Conservation (phyloP, 148 eudicot genomes). For the Polygonum maritimum region DNA sequence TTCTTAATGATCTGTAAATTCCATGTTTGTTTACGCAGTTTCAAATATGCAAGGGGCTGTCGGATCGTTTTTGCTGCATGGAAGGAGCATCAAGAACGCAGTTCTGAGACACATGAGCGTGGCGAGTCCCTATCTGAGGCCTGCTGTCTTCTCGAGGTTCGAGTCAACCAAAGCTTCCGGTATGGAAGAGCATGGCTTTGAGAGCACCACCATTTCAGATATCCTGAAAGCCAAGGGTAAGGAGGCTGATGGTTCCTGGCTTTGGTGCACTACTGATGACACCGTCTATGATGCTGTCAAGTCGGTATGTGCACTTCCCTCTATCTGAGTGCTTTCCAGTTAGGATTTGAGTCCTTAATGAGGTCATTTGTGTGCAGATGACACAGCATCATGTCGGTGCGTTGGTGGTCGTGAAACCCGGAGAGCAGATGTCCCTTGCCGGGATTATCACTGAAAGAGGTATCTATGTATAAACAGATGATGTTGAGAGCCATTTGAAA, state of each 20-base stretch:
- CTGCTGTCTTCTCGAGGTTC: constrained; percentile 45
- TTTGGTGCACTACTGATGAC: constrained; percentile 94
- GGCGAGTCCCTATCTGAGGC: constrained; percentile 47
- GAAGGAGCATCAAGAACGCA: constrained; percentile 50
- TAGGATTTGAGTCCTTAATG: not conserved
- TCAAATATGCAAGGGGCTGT: constrained; percentile 63
- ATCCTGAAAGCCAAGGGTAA: constrained; percentile 77
- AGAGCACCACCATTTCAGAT: constrained; percentile 88
- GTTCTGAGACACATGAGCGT: constrained; percentile 63
- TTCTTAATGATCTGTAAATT: not conserved
- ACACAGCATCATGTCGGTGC: constrained; percentile 99
- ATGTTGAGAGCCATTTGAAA: not conserved
- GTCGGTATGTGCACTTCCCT: constrained; percentile 47
- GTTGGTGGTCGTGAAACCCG: constrained; percentile 91
- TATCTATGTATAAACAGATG: constrained; percentile 8
- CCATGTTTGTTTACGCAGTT: not conserved
- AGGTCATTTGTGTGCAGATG: constrained; percentile 43
- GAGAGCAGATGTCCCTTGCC: constrained; percentile 68
- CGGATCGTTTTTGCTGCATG: constrained; percentile 45
- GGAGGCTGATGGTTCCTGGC: constrained; percentile 96
- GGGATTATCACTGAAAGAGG: constrained; percentile 99
- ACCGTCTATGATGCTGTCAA: constrained; percentile 92
- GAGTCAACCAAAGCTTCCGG: constrained; percentile 59
- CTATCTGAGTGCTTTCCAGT: not conserved
- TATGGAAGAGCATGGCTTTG: constrained; percentile 93